These are phyloP conservation scores for Tetracladium maxilliforme DNA, from an alignment of 2,329 filamentous ascomycete genomes.

Conservation along the genomic window DNA sequence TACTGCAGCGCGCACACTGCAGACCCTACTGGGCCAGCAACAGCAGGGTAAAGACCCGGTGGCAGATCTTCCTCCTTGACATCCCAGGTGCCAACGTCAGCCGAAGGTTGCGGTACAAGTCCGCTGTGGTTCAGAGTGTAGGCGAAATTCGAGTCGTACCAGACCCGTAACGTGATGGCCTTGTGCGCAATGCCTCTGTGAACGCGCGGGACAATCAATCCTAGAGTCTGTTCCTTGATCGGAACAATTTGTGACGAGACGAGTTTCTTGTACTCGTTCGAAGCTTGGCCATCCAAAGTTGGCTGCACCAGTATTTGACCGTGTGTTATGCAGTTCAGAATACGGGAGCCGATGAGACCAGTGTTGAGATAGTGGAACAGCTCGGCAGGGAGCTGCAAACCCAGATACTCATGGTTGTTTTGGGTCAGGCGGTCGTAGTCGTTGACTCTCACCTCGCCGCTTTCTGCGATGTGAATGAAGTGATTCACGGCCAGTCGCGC, in stretches of 20 bases:
- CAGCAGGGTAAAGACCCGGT: constrained; percentile 23
- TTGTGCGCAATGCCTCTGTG: constrained; percentile 75
- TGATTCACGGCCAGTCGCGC: constrained; percentile 77
- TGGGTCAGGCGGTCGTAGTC: constrained; percentile 60
- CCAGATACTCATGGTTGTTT: constrained; percentile 81
- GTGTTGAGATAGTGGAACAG: constrained; percentile 80
- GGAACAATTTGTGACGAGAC: constrained; percentile 61
- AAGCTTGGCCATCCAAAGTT: constrained; percentile 73
- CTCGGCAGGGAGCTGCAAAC: constrained; percentile 79
- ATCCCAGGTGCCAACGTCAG: constrained; percentile 50
- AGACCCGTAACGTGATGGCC: constrained; percentile 62
- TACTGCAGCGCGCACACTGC: constrained; percentile 57
- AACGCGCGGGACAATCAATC: constrained; percentile 64
- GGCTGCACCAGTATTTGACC: constrained; percentile 65
- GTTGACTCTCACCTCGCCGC: constrained; percentile 64
- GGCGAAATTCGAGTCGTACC: constrained; percentile 63
- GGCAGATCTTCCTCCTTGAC: constrained; percentile 42
- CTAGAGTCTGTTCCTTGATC: constrained; percentile 61
- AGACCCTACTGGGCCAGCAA: constrained; percentile 24
- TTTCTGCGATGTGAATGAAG: constrained; percentile 64
- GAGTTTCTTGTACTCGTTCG: constrained; percentile 67
- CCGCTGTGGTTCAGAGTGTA: constrained; percentile 52
- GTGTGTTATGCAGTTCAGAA: constrained; percentile 72
- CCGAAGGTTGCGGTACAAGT: constrained; percentile 26
- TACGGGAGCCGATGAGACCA: constrained; percentile 63